phyloP scores from a whole-genome alignment of 768 basidiomycete species.

The Tylopilus intermedius region DNA sequence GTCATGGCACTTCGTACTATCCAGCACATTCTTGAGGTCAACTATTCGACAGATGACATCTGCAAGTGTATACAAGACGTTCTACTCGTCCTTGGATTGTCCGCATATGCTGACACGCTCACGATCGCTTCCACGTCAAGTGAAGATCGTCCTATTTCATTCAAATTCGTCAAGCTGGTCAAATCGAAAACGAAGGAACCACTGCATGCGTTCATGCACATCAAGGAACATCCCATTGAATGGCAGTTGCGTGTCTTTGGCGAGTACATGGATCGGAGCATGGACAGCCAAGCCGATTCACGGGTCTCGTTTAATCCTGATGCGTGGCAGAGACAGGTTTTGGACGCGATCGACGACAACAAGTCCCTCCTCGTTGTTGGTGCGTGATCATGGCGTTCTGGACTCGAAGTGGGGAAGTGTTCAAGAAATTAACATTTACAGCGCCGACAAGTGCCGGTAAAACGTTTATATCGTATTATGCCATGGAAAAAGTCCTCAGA shows the following conservation, averaged over 20 bases:
- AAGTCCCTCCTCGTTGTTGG: constrained; percentile 64
- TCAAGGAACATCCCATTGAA: constrained; percentile 49
- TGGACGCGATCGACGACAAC: constrained; percentile 57
- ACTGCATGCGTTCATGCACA: constrained; percentile 48
- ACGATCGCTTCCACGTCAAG: constrained; percentile 2
- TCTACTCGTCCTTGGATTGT: constrained; percentile 46
- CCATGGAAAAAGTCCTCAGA: constrained; percentile 65
- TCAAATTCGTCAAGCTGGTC: constrained; percentile 55
- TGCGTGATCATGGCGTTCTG: constrained; percentile 19
- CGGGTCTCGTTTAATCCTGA: constrained; percentile 65
- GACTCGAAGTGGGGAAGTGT: too few relatives aligned
- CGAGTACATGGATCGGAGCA: constrained; percentile 66
- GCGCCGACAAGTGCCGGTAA: constrained; percentile 72
- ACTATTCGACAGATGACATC: constrained; percentile 27
- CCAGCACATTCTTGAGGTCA: constrained; percentile 39
- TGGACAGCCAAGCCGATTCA: constrained; percentile 55
- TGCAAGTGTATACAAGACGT: constrained; percentile 36
- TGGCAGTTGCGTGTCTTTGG: constrained; percentile 73
- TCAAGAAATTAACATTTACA: constrained; percentile 16
- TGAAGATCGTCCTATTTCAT: constrained; percentile 35
- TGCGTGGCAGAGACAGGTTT: constrained; percentile 63
- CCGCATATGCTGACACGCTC: constrained; percentile 31
- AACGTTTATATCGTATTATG: constrained; percentile 74
- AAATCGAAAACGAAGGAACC: constrained; percentile 39
- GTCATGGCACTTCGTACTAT: constrained; percentile 46